These are phyloP conservation scores for Carex myosuroides DNA, from an alignment of 176 grass and related monocot species.

Conservation along the genomic window DNA sequence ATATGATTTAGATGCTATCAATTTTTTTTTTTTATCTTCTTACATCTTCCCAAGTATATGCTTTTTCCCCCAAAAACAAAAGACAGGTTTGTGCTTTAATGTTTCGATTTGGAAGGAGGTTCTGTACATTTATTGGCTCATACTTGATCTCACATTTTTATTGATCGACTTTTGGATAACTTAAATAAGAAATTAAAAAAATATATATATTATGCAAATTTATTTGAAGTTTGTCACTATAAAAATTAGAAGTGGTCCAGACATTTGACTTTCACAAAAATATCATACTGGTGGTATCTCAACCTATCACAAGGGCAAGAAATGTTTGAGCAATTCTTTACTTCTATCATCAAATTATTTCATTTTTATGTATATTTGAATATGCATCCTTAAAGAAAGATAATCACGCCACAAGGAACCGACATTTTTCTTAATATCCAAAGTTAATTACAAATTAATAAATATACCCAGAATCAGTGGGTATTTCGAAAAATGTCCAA, in stretches of 20 bases:
- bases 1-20: too few relatives aligned
- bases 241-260: too few relatives aligned
- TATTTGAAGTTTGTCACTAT: background rate
- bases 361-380: background rate
- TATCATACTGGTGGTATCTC: background rate
- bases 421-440: too few relatives aligned
- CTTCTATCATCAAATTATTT: background rate
- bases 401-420: background rate
- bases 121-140: too few relatives aligned
- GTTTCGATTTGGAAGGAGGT: too few relatives aligned
- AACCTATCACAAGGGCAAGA: background rate
- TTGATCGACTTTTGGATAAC: background rate
- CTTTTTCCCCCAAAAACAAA: background rate
- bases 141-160: background rate
- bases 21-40: too few relatives aligned
- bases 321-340: background rate
- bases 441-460: too few relatives aligned
- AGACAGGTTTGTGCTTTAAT: too few relatives aligned
- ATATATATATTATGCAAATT: background rate
- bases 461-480: too few relatives aligned
- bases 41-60: too few relatives aligned
- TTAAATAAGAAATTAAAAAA: background rate
- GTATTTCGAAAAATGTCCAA: too few relatives aligned
- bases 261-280: too few relatives aligned
- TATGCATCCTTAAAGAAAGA: background rate